Conservation (phyloP, 257 asterid species). For the Anisodus tanguticus region DNA sequence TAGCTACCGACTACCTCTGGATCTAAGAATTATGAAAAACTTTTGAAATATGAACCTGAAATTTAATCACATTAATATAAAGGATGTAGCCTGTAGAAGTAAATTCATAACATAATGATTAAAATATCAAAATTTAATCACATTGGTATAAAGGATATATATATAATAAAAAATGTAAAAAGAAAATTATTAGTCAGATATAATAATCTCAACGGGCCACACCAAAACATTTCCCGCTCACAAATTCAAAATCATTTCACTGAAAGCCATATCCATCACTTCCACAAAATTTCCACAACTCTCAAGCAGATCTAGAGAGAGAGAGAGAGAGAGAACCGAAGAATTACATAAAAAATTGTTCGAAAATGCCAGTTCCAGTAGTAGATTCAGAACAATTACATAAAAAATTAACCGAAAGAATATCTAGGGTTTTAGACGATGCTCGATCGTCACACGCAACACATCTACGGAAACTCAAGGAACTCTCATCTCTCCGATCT, state of each 20-base stretch:
- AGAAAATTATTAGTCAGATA: no score
- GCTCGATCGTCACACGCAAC: constrained; percentile 65
- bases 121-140: no score
- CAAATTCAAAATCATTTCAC: constrained; percentile 9
- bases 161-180: no score
- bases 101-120: no score
- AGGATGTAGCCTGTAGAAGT: no score
- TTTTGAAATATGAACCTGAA: no score
- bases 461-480: constrained; percentile 78
- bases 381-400: constrained; percentile 42
- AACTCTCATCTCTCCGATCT: constrained; percentile 58
- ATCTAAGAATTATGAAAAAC: no score
- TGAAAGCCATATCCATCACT: not conserved
- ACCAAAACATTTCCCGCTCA: not conserved
- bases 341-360: not conserved
- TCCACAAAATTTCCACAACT: not conserved
- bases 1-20: no score
- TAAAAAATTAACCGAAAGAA: constrained; percentile 42
- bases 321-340: not conserved
- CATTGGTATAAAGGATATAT: no score
- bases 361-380: constrained; percentile 41
- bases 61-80: no score
- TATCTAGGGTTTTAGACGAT: constrained; percentile 64
- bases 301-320: not conserved
- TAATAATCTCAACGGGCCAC: no score